Base-by-base conservation (phyloP, 2,329 filamentous ascomycete genomes). In the Pseudocercospora cruenta region DNA sequence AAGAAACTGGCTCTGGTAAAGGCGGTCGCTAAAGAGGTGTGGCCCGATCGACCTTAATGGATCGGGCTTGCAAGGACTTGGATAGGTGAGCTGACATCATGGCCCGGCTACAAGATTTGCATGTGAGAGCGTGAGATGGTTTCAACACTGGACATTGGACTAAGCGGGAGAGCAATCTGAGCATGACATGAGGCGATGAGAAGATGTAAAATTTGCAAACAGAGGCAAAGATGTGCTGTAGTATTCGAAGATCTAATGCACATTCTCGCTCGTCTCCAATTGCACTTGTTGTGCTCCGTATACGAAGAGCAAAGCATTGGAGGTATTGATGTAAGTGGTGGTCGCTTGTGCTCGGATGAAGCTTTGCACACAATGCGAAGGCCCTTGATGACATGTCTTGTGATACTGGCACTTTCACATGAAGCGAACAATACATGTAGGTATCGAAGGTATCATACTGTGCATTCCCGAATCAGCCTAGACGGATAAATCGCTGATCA, bases 1-100 rank as follows among this genome's bases (percentile, higher is more conserved):
- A 74, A 72, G 19, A 79, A 79, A 73, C 65, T 79, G 55, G 72
- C 73, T 70, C 64, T 79, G 66, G 76, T 79, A 54, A 70, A 76
- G 69, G 72, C 76, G 65, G 75, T 79, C n/a, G 77, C 77, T 43
- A 71, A 71, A 47, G 74, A 77, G 69, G 69, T 79, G 33, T 79
- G 77, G 77, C 76, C 77, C 9, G 74, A 76, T 63, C 70, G 74
- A 65, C 70, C 71, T 58, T 76, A 60, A 68, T 63, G 62, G 60
- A 21, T 39, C 5, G 53, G 47, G 45, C 26, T 26, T 64, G 45
- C 51, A 36, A 60, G 12, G 24, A 47, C 51, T 66, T 19, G 51
- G 58, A 65, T 54, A 45, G 66, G 64, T 47, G 53, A 45, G 59
- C 58, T 28, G 53, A 55, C 62, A 62, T 62, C 24, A 55, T 55